phyloP scores from a whole-genome alignment of 176 grass and related monocot genomes.

The Areca catechu region DNA sequence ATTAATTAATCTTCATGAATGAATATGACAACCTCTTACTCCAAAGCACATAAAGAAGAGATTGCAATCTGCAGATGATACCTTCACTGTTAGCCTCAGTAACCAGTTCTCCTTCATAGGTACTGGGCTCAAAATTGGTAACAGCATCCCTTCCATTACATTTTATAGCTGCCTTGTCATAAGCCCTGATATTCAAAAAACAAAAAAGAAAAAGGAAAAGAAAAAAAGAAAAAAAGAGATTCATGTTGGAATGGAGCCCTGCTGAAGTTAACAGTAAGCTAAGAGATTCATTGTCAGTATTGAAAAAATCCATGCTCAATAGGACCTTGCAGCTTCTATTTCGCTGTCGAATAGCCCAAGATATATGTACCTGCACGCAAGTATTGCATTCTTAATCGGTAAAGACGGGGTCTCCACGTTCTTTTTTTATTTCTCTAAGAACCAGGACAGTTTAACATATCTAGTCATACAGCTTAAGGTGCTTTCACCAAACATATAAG shows the following conservation, averaged over 20 bases:
- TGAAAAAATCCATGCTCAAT: conserved; percentile 50
- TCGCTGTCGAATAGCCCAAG: conserved; percentile 99
- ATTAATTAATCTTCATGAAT: not conserved
- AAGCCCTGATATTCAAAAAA: conserved; percentile 56
- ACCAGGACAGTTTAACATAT: not conserved
- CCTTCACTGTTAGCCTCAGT: conserved; percentile 46
- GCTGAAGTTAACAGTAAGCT: conserved; percentile 26
- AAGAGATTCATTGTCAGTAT: conserved; percentile 30
- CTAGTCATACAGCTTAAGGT: not conserved
- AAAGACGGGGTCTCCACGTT: conserved; percentile 38
- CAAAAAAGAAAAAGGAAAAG: conserved; percentile 27
- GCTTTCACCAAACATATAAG: too few relatives aligned
- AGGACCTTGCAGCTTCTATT: conserved; percentile 97
- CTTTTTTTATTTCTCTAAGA: conserved; percentile 13
- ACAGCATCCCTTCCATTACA: conserved; percentile 94
- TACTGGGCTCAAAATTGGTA: conserved; percentile 81
- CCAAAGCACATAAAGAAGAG: not conserved
- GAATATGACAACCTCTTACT: not conserved
- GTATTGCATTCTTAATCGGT: conserved; percentile 45
- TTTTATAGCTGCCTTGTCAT: conserved; percentile 96
- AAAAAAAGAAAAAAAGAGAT: conserved; percentile 51
- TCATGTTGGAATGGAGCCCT: conserved; percentile 40
- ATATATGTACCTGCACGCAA: conserved; percentile 99
- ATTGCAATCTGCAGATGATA: conserved; percentile 18
- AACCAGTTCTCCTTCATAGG: conserved; percentile 59